Conservation (phyloP, 2,329 filamentous ascomycete species). For the Paecilomyces dactylethromorphus region DNA sequence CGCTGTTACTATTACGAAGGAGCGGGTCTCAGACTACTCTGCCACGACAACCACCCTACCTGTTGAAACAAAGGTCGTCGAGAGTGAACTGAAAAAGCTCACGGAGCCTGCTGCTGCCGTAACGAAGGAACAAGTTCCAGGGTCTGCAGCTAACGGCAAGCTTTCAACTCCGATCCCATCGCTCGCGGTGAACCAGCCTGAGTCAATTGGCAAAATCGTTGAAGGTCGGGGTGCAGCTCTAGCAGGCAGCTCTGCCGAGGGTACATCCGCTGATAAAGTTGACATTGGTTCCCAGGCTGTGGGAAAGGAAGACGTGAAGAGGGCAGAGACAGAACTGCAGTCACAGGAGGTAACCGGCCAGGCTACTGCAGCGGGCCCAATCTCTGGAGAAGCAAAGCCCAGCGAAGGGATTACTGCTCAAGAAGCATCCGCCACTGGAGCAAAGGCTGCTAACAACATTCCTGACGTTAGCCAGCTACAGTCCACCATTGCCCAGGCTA, state of each 20-base stretch:
- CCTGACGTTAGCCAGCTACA: background rate
- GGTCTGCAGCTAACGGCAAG: background rate
- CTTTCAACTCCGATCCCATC: background rate
- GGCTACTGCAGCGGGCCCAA: background rate
- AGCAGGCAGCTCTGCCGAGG: background rate
- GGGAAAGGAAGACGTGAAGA: background rate
- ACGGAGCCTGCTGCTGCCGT: background rate
- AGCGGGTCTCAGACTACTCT: background rate
- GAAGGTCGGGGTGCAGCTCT: background rate
- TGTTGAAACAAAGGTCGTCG: background rate
- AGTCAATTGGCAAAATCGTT: background rate
- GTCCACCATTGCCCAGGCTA: background rate
- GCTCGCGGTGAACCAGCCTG: background rate
- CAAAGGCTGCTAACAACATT: background rate
- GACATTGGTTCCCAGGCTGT: background rate
- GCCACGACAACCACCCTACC: background rate
- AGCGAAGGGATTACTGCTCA: background rate
- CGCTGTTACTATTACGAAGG: background rate
- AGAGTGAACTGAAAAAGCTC: background rate
- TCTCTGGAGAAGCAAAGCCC: background rate
- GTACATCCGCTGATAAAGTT: background rate
- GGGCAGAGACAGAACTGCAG: background rate
- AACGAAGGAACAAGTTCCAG: slow-evolving; percentile 1
- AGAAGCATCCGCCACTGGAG: background rate
- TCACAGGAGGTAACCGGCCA: background rate